Base-by-base conservation (phyloP, 2,329 filamentous ascomycete genomes). In the Colletotrichum tamarilloi region DNA sequence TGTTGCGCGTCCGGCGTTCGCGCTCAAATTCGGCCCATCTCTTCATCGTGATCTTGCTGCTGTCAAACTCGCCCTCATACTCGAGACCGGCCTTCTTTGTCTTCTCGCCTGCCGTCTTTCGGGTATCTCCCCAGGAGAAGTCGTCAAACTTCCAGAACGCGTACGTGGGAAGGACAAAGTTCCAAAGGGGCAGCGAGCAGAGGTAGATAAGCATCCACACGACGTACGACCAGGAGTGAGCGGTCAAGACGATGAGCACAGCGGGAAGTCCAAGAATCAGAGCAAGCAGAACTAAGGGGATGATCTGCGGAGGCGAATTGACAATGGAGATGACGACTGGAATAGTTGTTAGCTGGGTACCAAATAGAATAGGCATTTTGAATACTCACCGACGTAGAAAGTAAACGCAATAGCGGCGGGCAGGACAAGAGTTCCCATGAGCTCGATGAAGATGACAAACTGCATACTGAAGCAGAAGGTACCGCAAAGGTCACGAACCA, bases 391-490 rank as follows among this genome's bases (percentile, higher is more conserved):
- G 79, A 99, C 92, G 84, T 99, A 99, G 81, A 98, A 92, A 24
- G 97, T 99, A 82, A 99, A 99, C 4, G 94, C 93, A 81, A 99
- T 98, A 77, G 97, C 97, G 59, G 97, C 97, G 2, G 97, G 97
- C 26, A 99, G 88, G 12, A 99, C 97, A 67, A 99, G 87, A 1
- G 97, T 99, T 78, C 97, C 97, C 68, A 98, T 90, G 68, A 99
- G 88, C 84, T 99, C 97, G 80, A 99, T 94, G 81, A 95, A 97
- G 75, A 99, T 93, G 76, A 99, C 93, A 81, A 99, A 99, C 84
- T 99, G 97, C 97, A 99, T 99, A 83, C 95, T 98, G 88, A 99
- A 99, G 87, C 97, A 99, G 87, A 99, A 99, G 3, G 97, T 99
- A 76, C 97, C 97, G 81, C 97, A 99, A 19, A 99, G 90, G 86